Evolutionary conservation across 768 basidiomycete species (phyloP).

Genomic region (Cystofilobasidium ferigula): DNA sequence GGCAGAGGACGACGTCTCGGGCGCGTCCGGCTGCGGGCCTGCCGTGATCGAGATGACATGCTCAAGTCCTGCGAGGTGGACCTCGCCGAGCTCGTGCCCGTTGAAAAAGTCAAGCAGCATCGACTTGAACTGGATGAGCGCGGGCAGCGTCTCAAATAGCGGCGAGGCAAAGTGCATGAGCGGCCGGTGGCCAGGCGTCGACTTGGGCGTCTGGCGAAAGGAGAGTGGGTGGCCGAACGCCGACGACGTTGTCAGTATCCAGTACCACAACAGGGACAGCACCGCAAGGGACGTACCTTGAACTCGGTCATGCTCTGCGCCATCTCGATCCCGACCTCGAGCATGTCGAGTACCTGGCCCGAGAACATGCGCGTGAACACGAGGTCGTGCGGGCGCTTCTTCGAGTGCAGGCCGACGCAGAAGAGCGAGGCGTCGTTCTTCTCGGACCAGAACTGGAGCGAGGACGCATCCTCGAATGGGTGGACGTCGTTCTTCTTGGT

Average conservation of each 20-base stretch:
- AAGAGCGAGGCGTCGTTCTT: slow-evolving; percentile 95
- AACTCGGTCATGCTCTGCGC: slow-evolving; percentile 69
- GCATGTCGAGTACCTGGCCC: slow-evolving; percentile 78
- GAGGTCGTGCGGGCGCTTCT: slow-evolving; percentile 83
- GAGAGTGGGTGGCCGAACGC: background rate
- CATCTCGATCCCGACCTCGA: slow-evolving; percentile 78
- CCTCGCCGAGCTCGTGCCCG: slow-evolving; percentile 67
- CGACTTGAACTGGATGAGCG: slow-evolving; percentile 82
- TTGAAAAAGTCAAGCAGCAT: slow-evolving; percentile 84
- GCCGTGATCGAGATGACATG: slow-evolving; percentile 75
- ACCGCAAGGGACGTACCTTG: slow-evolving; percentile 50
- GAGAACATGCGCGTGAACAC: slow-evolving; percentile 80
- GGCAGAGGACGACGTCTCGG: slow-evolving; percentile 28
- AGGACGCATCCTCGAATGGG: slow-evolving; percentile 70
- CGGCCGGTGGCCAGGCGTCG: slow-evolving; percentile 77
- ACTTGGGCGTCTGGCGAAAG: slow-evolving; percentile 65
- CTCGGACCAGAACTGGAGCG: slow-evolving; percentile 79
- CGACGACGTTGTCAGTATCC: background rate
- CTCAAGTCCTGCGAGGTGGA: slow-evolving; percentile 73
- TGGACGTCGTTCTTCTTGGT: slow-evolving; percentile 82
- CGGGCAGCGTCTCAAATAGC: slow-evolving; percentile 86
- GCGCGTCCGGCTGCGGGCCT: slow-evolving; percentile 43
- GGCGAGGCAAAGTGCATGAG: slow-evolving; percentile 92
- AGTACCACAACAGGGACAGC: background rate
- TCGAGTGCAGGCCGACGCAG: slow-evolving; percentile 77